A percentile compares a stretch with the other conserved stretches of the same genome.
Conservation (phyloP, 2,329 filamentous ascomycete species). For the Didymella exigua region DNA sequence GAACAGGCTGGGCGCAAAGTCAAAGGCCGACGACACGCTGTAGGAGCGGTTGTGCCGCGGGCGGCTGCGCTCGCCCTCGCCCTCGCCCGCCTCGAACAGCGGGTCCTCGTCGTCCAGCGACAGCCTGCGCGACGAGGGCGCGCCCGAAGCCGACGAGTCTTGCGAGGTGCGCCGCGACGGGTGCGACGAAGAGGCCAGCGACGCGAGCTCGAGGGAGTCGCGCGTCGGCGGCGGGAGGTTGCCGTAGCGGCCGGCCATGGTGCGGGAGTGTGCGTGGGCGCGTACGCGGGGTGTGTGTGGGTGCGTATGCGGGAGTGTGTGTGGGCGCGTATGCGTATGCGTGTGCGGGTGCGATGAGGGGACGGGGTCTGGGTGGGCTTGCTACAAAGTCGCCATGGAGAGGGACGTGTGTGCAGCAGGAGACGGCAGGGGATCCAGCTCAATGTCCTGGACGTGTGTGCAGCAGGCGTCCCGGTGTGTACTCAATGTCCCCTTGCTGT, state of each 20-base stretch:
- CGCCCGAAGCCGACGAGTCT: slow-evolving; percentile 77
- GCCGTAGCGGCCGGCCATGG: slow-evolving; percentile 48
- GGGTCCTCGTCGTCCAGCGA: slow-evolving; percentile 89
- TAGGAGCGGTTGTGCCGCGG: slow-evolving; percentile 70
- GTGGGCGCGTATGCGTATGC: no score
- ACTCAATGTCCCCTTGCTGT: slow-evolving; percentile 1
- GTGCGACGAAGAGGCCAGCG: slow-evolving; percentile 82
- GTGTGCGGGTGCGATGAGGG: background rate
- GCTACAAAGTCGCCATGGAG: slow-evolving; percentile 35
- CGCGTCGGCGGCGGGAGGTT: slow-evolving; percentile 59
- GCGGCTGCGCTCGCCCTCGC: slow-evolving; percentile 31
- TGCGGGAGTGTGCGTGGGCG: slow-evolving; percentile 14
- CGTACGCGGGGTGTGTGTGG: background rate
- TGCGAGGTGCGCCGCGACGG: slow-evolving; percentile 70
- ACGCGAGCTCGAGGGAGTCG: slow-evolving; percentile 96
- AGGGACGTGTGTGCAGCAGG: background rate
- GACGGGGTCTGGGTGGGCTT: background rate
- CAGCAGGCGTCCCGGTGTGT: no score
- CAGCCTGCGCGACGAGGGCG: slow-evolving; percentile 88
- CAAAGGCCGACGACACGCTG: slow-evolving; percentile 91
- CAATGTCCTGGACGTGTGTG: no score
- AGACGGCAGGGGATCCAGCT: background rate
- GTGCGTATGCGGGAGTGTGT: no score
- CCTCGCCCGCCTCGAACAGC: slow-evolving; percentile 63
- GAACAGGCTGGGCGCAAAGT: slow-evolving; percentile 92